Evolutionary conservation across 345 rosid genomes (phyloP).

Genomic region (Hibiscus tridactylites): DNA sequence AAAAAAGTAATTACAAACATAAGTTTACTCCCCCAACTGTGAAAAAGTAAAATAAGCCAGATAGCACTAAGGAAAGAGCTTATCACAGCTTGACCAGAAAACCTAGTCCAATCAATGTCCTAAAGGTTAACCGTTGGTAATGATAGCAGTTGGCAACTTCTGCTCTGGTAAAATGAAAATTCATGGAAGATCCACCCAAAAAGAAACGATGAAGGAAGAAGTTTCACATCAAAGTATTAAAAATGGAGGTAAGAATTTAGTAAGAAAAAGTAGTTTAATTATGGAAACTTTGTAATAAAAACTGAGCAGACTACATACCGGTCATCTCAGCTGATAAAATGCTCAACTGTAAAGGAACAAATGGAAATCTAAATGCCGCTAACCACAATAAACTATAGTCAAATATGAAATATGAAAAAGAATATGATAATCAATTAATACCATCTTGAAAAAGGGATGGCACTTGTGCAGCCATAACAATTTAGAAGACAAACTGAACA

Average conservation of each 20-base stretch:
- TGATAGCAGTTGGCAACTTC: not conserved
- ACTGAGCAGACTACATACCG: not conserved
- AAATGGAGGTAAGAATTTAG: not conserved
- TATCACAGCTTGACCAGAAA: not conserved
- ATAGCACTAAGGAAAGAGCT: not conserved
- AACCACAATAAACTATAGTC: not conserved
- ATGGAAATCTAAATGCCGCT: not conserved
- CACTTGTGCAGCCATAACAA: not conserved
- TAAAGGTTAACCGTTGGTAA: not conserved
- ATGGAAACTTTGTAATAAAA: not conserved
- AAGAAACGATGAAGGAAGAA: not conserved
- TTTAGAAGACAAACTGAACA: conserved; percentile 1
- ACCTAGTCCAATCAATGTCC: not conserved
- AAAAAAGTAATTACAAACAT: not conserved
- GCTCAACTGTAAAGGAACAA: not conserved
- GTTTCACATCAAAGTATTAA: not conserved
- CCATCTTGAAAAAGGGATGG: not conserved
- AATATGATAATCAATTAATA: not conserved
- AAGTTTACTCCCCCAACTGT: not conserved
- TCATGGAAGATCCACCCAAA: not conserved
- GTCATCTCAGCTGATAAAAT: not conserved
- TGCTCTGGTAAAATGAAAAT: not conserved
- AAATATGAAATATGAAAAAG: not conserved
- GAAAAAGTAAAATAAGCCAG: not conserved
- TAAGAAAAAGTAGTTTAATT: not conserved